Evolutionary conservation across 257 asterid species (phyloP).

Genomic region (Cinchona pubescens): DNA sequence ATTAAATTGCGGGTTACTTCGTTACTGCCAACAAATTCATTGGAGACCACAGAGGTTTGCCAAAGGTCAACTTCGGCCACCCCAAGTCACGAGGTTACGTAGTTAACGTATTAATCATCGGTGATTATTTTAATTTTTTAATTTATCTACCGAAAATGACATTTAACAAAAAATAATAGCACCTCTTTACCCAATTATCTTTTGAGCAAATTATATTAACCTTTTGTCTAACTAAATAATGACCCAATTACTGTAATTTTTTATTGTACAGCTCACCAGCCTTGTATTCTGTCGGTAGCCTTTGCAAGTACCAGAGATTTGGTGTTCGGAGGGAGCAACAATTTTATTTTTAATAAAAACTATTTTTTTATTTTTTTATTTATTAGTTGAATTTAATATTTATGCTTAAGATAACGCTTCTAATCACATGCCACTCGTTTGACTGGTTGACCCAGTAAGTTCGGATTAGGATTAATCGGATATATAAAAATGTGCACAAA

Average conservation of each 20-base stretch:
- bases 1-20: background rate
- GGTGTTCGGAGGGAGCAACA: background rate
- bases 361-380: background rate
- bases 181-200: slow-evolving; percentile 2
- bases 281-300: background rate
- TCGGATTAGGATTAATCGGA: background rate
- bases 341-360: background rate
- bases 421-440: background rate
- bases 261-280: background rate
- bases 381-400: background rate
- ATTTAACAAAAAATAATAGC: slow-evolving; percentile 24
- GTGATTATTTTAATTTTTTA: slow-evolving; percentile 21
- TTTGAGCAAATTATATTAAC: background rate
- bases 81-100: background rate
- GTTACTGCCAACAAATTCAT: background rate
- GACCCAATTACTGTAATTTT: background rate
- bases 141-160: slow-evolving; percentile 28
- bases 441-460: background rate
- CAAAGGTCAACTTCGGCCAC: slow-evolving; percentile 27
- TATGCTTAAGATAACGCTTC: background rate
- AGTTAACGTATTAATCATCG: slow-evolving; percentile 12
- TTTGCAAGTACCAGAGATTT: background rate
- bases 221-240: background rate
- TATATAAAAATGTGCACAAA: too few relatives aligned
- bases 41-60: background rate